These are phyloP conservation scores for Stereum hirsutum DNA, from an alignment of 1,284 basidiomycete species.

Conservation along the genomic window DNA sequence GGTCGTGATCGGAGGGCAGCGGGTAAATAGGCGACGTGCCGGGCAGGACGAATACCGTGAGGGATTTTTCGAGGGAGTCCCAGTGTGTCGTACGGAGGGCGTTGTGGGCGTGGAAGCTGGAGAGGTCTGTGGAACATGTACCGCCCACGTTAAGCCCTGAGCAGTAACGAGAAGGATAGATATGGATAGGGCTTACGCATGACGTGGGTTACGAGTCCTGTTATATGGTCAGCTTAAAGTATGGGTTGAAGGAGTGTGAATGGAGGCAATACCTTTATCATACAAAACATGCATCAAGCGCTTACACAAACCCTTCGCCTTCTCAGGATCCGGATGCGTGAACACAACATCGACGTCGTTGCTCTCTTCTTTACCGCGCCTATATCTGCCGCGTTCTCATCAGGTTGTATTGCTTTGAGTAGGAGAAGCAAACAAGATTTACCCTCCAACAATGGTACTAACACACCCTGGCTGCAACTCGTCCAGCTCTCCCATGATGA, in stretches of 20 bases:
- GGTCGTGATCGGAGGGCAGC: no score
- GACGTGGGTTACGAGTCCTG: slow-evolving; percentile 57
- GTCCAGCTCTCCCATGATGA: slow-evolving; percentile 50
- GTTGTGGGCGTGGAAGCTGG: slow-evolving; percentile 45
- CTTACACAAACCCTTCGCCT: slow-evolving; percentile 41
- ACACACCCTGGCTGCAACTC: slow-evolving; percentile 48
- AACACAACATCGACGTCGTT: slow-evolving; percentile 79
- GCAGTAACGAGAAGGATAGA: not conserved
- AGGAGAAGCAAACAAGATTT: slow-evolving; percentile 14
- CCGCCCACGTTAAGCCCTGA: not conserved
- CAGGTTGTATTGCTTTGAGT: slow-evolving; percentile 2
- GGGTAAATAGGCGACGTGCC: not conserved
- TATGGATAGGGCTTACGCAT: slow-evolving; percentile 41
- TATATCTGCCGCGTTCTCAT: slow-evolving; percentile 37
- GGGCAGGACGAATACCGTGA: slow-evolving; percentile 61
- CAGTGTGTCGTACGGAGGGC: slow-evolving; percentile 43
- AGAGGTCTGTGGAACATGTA: slow-evolving; percentile 32
- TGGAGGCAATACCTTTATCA: slow-evolving; percentile 32
- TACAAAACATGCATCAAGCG: slow-evolving; percentile 43
- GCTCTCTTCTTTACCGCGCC: slow-evolving; percentile 63
- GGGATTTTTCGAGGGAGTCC: slow-evolving; percentile 64
- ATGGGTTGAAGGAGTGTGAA: not conserved
- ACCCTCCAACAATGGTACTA: slow-evolving; percentile 68
- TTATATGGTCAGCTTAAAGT: not conserved
- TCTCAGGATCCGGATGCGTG: slow-evolving; percentile 45